These are phyloP conservation scores for Ramalina peruviana DNA, from an alignment of 495 filamentous ascomycete species.

Conservation along the genomic window DNA sequence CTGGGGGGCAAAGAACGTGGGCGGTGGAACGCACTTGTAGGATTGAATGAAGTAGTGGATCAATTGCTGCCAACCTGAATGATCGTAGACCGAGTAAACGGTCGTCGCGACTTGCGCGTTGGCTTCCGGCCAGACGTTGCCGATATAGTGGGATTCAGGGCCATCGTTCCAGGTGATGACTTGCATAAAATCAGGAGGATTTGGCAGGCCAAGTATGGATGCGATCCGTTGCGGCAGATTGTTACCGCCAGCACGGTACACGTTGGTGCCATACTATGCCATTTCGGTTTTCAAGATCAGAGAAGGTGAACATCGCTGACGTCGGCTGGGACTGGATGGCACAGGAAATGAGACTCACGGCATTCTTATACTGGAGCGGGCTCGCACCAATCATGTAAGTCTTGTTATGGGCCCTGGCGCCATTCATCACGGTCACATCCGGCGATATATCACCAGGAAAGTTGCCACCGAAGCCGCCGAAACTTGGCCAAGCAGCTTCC, in stretches of 20 bases:
- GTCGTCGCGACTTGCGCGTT: conserved; percentile 17
- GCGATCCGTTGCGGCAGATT: conserved; percentile 23
- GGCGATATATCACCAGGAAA: conserved; percentile 11
- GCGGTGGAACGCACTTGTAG: conserved; percentile 17
- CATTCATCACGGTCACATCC: conserved; percentile 15
- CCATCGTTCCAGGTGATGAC: conserved; percentile 29
- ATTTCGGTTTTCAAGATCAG: no score
- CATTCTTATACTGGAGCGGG: neutral
- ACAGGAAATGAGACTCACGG: neutral
- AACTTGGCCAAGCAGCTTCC: conserved; percentile 23
- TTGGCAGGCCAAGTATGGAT: conserved; percentile 15
- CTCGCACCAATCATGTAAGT: conserved; percentile 26
- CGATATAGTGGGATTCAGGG: conserved; percentile 34
- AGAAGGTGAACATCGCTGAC: no score
- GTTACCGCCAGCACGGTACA: conserved; percentile 30
- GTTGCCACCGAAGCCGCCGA: neutral
- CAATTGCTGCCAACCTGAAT: conserved; percentile 22
- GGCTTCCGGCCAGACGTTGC: conserved; percentile 21
- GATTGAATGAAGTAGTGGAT: conserved; percentile 24
- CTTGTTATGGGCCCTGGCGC: conserved; percentile 13
- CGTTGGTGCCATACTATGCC: conserved; percentile 15
- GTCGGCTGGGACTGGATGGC: no score
- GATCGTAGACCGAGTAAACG: conserved; percentile 18
- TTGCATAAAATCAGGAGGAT: conserved; percentile 18
- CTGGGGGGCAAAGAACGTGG: neutral